Percentiles rank a stretch among this genome's conserved stretches.
Evolutionary conservation across 768 basidiomycete species (phyloP).

Genomic region (Mycena rosella): DNA sequence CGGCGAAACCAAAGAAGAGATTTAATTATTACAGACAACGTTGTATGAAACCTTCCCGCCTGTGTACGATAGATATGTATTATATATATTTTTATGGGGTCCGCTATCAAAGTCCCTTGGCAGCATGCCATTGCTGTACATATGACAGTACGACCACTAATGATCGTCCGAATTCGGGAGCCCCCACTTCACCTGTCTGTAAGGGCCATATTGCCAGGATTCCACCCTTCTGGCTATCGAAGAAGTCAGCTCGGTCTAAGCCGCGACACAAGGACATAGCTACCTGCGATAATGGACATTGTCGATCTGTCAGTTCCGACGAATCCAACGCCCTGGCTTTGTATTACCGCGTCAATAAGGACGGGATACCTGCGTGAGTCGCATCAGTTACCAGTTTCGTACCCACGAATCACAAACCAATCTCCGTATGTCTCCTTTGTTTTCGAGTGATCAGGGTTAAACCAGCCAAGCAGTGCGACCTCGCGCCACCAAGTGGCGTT

Average conservation of each 20-base stretch:
- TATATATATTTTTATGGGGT: background rate
- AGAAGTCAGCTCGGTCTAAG: background rate
- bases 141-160: constrained; percentile 31
- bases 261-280: background rate
- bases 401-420: constrained; percentile 54
- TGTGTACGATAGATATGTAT: constrained; percentile 21
- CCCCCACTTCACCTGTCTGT: constrained; percentile 71
- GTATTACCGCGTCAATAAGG: constrained; percentile 80
- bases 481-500: constrained; percentile 71
- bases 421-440: constrained; percentile 61
- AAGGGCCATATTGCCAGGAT: constrained; percentile 72
- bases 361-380: constrained; percentile 70
- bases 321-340: constrained; percentile 75
- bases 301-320: constrained; percentile 81
- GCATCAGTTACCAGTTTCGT: background rate
- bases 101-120: constrained; percentile 31
- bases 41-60: constrained; percentile 20
- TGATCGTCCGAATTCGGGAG: constrained; percentile 68
- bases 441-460: constrained; percentile 60
- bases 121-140: too few species aligned
- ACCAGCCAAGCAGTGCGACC: constrained; percentile 65
- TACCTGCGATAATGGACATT: constrained; percentile 73
- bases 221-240: constrained; percentile 62
- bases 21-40: constrained; percentile 26
- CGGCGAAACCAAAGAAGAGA: constrained; percentile 20